phyloP scores from a whole-genome alignment of 1,284 basidiomycete genomes.

The Ceratobasidium sp. region DNA sequence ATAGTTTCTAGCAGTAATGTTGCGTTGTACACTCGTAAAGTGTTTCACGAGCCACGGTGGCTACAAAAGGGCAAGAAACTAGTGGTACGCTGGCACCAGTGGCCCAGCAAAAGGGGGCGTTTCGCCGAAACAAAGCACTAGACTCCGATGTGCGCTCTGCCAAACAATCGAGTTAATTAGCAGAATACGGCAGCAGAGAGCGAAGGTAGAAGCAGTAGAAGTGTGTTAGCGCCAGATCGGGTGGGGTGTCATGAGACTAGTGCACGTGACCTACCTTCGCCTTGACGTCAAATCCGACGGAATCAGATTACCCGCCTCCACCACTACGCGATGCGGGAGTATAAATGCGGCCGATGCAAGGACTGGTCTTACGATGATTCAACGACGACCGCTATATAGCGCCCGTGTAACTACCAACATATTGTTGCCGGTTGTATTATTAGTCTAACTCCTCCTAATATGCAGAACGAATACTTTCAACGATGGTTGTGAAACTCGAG shows the following conservation, averaged over 20 bases:
- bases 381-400: not conserved
- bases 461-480: not conserved
- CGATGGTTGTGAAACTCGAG: constrained; percentile 38
- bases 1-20: no score
- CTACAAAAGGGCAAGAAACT: no score
- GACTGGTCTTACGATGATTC: not conserved
- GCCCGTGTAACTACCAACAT: not conserved
- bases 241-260: no score
- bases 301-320: constrained; percentile 45
- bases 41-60: no score
- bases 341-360: constrained; percentile 19
- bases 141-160: no score
- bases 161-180: no score
- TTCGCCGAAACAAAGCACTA: no score
- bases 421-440: not conserved
- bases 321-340: constrained; percentile 8
- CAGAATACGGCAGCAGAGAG: not conserved
- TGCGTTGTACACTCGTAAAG: no score
- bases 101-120: no score
- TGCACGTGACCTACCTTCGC: not conserved
- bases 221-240: no score
- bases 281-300: constrained; percentile 39
- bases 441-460: not conserved
- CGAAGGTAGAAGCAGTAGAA: not conserved
- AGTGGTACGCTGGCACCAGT: no score